These are phyloP conservation scores for Musa schizocarpa DNA, from an alignment of 176 grass and related monocot genomes.

Conservation along the genomic window DNA sequence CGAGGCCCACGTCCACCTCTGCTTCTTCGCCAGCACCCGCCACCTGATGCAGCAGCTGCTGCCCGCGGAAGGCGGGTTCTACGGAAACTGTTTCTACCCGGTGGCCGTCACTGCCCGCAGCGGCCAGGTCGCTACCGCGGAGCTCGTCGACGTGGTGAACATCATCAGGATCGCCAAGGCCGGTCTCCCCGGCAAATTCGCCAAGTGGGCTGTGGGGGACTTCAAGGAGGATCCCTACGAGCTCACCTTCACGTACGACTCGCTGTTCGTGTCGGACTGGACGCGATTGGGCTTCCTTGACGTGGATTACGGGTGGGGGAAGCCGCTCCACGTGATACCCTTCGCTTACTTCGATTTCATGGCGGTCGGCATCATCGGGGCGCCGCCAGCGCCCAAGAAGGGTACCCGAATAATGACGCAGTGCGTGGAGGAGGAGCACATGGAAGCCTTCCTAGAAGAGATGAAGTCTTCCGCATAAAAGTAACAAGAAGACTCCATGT, in stretches of 20 bases:
- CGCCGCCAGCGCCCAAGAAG: slow-evolving; percentile 44
- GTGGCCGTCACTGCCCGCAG: slow-evolving; percentile 32
- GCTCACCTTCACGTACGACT: slow-evolving; percentile 56
- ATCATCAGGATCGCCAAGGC: slow-evolving; percentile 61
- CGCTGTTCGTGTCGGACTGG: slow-evolving; percentile 86
- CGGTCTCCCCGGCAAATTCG: slow-evolving; percentile 37
- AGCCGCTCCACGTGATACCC: slow-evolving; percentile 46
- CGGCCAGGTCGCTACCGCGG: slow-evolving; percentile 19
- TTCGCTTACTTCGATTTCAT: slow-evolving; percentile 65
- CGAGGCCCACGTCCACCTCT: slow-evolving; percentile 38
- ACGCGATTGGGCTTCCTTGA: slow-evolving; percentile 57
- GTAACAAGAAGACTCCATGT: no score
- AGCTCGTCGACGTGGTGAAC: slow-evolving; percentile 47
- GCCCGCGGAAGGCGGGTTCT: slow-evolving; percentile 34
- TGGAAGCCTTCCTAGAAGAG: slow-evolving; percentile 48
- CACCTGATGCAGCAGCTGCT: slow-evolving; percentile 43
- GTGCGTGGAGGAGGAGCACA: slow-evolving; percentile 73
- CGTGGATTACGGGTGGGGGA: slow-evolving; percentile 78
- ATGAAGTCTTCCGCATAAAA: slow-evolving; percentile 36
- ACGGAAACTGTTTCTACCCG: slow-evolving; percentile 93
- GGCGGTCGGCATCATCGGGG: slow-evolving; percentile 70
- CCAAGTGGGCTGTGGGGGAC: slow-evolving; percentile 47
- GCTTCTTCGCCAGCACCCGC: slow-evolving; percentile 81
- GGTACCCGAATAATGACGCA: slow-evolving; percentile 72
- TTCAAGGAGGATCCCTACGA: slow-evolving; percentile 54